phyloP scores from a whole-genome alignment of 1,284 basidiomycete species.

The Exobasidium cylindrosporum region DNA sequence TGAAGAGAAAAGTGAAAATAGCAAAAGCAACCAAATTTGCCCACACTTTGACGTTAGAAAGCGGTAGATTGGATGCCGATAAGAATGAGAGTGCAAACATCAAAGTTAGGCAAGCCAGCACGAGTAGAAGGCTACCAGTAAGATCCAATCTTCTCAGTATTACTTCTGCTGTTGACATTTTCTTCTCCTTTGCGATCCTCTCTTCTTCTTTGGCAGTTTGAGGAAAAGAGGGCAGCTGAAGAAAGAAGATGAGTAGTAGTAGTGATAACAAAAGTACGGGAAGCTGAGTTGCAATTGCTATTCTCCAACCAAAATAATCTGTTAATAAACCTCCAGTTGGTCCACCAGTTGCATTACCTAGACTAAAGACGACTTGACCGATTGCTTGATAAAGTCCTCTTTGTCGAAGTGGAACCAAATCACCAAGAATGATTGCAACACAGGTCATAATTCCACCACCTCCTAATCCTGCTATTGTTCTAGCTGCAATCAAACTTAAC shows the following conservation, averaged over 20 bases:
- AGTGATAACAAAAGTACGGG: background rate
- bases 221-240: background rate
- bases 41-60: background rate
- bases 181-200: background rate
- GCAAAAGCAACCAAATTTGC: background rate
- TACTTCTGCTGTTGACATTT: background rate
- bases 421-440: slow-evolving; percentile 30
- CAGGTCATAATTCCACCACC: slow-evolving; percentile 69
- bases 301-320: background rate
- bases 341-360: background rate
- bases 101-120: background rate
- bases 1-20: background rate
- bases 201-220: background rate
- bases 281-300: background rate
- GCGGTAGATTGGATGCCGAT: background rate
- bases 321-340: background rate
- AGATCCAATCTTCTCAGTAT: slow-evolving; percentile 3
- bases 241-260: background rate
- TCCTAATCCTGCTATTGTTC: slow-evolving; percentile 67
- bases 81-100: background rate
- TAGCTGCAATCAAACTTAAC: slow-evolving; percentile 65
- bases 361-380: slow-evolving; percentile 1
- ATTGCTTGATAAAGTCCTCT: slow-evolving; percentile 39
- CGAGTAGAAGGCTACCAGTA: background rate
- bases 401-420: slow-evolving; percentile 26